Percentiles rank a stretch among this genome's conserved stretches.
These are phyloP conservation scores for Camelina sativa DNA, from an alignment of 345 rosid species.

Conservation along the genomic window DNA sequence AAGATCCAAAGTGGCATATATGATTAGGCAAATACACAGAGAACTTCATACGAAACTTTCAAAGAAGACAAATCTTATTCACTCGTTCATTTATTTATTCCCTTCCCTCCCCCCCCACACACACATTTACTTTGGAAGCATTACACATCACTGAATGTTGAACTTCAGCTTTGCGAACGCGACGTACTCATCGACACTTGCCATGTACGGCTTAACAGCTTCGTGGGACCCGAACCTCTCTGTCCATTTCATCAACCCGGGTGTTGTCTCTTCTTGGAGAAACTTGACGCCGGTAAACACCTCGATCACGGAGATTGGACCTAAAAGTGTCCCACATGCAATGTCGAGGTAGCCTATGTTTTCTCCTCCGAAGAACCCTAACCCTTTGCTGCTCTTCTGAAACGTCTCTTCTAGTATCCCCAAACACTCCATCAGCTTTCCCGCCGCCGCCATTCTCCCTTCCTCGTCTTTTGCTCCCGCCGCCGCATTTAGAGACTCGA, in stretches of 20 bases:
- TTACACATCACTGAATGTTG: slow-evolving; percentile 16
- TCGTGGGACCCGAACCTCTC: slow-evolving; percentile 53
- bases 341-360: slow-evolving; percentile 67
- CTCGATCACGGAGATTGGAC: slow-evolving; percentile 59
- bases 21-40: not conserved
- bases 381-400: slow-evolving; percentile 59
- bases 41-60: not conserved
- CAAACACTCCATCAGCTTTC: slow-evolving; percentile 48
- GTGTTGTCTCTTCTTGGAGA: slow-evolving; percentile 51
- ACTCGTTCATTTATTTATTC: not conserved
- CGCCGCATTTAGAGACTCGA: slow-evolving; percentile 43
- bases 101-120: not conserved
- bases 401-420: slow-evolving; percentile 56
- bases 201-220: slow-evolving; percentile 66
- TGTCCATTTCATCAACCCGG: slow-evolving; percentile 62
- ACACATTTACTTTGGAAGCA: not conserved
- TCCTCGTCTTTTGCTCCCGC: slow-evolving; percentile 48
- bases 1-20: no score
- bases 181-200: slow-evolving; percentile 62
- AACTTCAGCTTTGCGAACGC: slow-evolving; percentile 57
- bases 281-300: slow-evolving; percentile 45
- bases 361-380: slow-evolving; percentile 70
- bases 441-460: slow-evolving; percentile 45
- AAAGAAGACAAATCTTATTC: not conserved
- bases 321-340: slow-evolving; percentile 56